Conservation (phyloP, 2,329 filamentous ascomycete genomes). For the Claviceps africana region DNA sequence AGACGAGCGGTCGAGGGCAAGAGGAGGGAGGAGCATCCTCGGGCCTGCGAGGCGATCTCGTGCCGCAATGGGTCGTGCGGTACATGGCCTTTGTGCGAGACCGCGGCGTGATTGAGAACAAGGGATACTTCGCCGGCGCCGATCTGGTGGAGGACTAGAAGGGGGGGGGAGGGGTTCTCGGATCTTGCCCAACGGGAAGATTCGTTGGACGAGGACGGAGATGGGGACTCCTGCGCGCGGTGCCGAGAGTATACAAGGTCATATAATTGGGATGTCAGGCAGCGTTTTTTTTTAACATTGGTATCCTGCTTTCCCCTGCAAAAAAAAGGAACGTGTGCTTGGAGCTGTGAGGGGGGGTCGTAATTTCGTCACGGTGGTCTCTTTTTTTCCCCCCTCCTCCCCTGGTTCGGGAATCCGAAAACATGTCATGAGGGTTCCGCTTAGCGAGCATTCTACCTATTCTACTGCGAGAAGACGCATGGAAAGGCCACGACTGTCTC, state of each 20-base stretch:
- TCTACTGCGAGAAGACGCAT: not conserved
- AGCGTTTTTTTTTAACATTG: not conserved
- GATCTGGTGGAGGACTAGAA: constrained; percentile 32
- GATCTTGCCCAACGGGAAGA: no score
- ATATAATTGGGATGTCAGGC: not conserved
- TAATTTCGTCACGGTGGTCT: not conserved
- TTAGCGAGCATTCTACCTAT: constrained; percentile 4
- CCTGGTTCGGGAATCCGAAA: not conserved
- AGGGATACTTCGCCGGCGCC: constrained; percentile 88
- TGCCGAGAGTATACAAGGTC: not conserved
- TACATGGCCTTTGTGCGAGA: constrained; percentile 93
- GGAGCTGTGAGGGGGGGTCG: not conserved
- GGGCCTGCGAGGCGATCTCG: constrained; percentile 62
- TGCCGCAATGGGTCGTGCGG: constrained; percentile 89
- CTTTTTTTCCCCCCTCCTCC: not conserved
- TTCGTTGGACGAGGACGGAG: not conserved
- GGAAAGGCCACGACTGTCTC: no score
- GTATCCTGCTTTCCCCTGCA: not conserved
- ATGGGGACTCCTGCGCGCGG: not conserved
- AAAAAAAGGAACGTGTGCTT: not conserved
- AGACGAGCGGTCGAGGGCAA: constrained; percentile 22
- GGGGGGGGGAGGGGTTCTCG: no score
- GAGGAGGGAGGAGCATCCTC: constrained; percentile 5
- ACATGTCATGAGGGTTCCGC: not conserved
- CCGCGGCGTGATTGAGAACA: constrained; percentile 92